These are phyloP conservation scores for Kwoniella bestiolae DNA, from an alignment of 768 basidiomycete species.

Conservation along the genomic window DNA sequence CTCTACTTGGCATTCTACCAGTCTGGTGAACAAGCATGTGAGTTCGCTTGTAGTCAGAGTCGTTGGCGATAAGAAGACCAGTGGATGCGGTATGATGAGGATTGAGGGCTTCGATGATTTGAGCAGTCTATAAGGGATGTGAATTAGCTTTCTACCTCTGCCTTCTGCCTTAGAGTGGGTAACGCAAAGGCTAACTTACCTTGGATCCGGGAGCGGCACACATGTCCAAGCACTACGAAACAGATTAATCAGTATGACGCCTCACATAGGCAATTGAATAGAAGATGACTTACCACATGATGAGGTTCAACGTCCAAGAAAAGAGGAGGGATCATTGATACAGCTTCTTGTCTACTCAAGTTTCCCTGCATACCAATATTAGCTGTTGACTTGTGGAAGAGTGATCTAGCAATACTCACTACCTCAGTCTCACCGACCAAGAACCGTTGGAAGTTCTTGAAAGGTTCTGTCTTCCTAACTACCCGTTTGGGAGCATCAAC, in stretches of 20 bases:
- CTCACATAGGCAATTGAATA: not conserved
- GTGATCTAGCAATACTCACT: too few relatives aligned
- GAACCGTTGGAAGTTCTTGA: slow-evolving; percentile 94
- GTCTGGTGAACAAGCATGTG: slow-evolving; percentile 97
- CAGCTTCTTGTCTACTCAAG: slow-evolving; percentile 92
- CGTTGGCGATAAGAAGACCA: slow-evolving; percentile 91
- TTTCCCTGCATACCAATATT: slow-evolving; percentile 70
- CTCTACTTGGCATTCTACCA: slow-evolving; percentile 87
- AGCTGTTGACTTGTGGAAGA: too few relatives aligned
- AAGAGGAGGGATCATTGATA: slow-evolving; percentile 98
- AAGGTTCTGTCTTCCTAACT: slow-evolving; percentile 82
- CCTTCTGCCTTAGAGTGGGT: too few relatives aligned
- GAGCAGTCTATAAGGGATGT: slow-evolving; percentile 71
- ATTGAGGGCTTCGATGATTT: slow-evolving; percentile 93
- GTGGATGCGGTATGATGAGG: slow-evolving; percentile 72
- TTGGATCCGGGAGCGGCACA: slow-evolving; percentile 99
- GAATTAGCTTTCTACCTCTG: not conserved
- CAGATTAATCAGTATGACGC: slow-evolving; percentile 13
- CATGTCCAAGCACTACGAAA: slow-evolving; percentile 73
- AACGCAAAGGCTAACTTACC: too few relatives aligned
- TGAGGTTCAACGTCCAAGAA: slow-evolving; percentile 93
- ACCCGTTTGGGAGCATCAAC: slow-evolving; percentile 88
- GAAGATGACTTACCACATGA: slow-evolving; percentile 63
- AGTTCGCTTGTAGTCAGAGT: slow-evolving; percentile 89
- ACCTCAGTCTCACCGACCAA: slow-evolving; percentile 98